Evolutionary conservation across 148 eudicot species (phyloP), one percentile per base, ranked within the genome.

Genomic region (Agrostemma githago): DNA sequence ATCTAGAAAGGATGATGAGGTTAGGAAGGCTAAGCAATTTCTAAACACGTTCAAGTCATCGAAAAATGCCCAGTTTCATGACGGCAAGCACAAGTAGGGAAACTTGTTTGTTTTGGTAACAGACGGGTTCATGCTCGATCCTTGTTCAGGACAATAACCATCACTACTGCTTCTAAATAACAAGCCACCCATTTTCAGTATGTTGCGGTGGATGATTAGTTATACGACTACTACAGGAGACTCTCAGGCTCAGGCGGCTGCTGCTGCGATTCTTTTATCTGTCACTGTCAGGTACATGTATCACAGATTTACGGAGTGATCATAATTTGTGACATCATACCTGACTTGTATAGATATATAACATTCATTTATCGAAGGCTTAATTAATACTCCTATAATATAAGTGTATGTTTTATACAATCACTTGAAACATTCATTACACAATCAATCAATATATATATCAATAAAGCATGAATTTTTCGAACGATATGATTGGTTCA

Each of bases 1-100:
- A 66, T 82, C 93, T 21, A 89, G 93, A 85, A 87, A 86, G 83
- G 82, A 83, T 72, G 71, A 78, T 66, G 98, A 94, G 86, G 41
- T 84, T 8, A 76, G 80, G 73, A 83, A 80, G 69, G 90, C 92
- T 46, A 77, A 74, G 76, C 79, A 84, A 72, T 94, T 94, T 74
- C 79, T 94, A 38, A 84, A 90, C 85, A 92, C 98, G 51, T 94
- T 94, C 84, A 94, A 90, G 80, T 90, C 98, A 71, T 90, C 97
- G 51, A 88, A 80, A 80, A 94, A 94, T 77, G 97, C 98, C 64
- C 97, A 92, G 83, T 92, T 89, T 79, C 93, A 84, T 78, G 98
- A 93, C 42, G 98, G 98, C 57, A 93, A 93, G 79, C 98, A 93
- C 87, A 77, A 70, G 6, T 92, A 85, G 92, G 46, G 41, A 48